A percentile compares a stretch with the other conserved stretches of the same genome.
Evolutionary conservation across 1,284 basidiomycete genomes (phyloP).

Genomic region (Ceratobasidium sp.): DNA sequence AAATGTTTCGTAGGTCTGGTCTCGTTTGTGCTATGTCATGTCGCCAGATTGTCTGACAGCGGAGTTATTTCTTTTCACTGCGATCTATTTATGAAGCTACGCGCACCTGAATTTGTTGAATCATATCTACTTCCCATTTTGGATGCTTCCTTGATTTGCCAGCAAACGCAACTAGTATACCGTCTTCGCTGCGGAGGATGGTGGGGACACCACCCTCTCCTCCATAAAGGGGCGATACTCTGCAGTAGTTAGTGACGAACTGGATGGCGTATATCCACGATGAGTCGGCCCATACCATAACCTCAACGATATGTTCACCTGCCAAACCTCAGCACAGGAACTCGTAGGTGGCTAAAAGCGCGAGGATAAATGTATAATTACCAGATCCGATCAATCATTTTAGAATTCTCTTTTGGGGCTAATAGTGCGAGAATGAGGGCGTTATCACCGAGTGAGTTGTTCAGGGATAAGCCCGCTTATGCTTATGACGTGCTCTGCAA

Average conservation of each 20-base stretch:
- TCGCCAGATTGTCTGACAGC: neutral
- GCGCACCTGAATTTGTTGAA: conserved; percentile 25
- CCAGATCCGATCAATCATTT: too few relatives aligned
- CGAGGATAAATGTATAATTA: too few relatives aligned
- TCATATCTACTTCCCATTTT: neutral
- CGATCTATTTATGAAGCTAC: neutral
- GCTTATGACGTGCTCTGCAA: too few relatives aligned
- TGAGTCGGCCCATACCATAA: conserved; percentile 3
- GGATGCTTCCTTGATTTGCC: neutral
- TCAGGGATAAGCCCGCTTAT: too few relatives aligned
- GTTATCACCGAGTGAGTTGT: too few relatives aligned
- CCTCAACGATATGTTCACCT: conserved; percentile 25
- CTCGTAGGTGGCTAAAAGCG: too few relatives aligned
- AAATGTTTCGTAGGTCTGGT: neutral
- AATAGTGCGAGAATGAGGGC: too few relatives aligned
- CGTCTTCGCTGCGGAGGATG: conserved; percentile 5
- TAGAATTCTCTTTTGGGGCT: too few relatives aligned
- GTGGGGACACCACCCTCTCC: conserved; percentile 5
- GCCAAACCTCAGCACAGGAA: too few relatives aligned
- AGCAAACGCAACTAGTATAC: conserved; percentile 9
- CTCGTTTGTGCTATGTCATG: neutral
- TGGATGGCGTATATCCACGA: conserved; percentile 10
- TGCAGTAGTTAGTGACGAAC: conserved; percentile 1
- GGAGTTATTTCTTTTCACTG: neutral
- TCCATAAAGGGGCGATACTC: conserved; percentile 16